A percentile compares a stretch with the other conserved stretches of the same genome.
These are phyloP conservation scores for Amyloporia xantha DNA, from an alignment of 768 basidiomycete species.

Conservation along the genomic window DNA sequence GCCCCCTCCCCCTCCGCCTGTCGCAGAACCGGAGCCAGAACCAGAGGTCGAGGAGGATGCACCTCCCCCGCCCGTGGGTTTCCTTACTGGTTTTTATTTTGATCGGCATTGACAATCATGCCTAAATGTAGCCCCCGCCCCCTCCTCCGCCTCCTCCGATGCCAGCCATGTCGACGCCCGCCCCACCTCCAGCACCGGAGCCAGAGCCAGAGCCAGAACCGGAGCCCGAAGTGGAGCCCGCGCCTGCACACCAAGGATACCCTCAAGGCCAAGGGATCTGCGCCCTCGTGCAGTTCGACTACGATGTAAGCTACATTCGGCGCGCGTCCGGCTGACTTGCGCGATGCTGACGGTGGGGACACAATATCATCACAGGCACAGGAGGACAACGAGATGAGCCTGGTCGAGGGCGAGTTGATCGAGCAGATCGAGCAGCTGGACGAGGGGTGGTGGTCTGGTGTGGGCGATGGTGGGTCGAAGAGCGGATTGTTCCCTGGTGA, in stretches of 20 bases:
- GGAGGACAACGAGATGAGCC: constrained; percentile 81
- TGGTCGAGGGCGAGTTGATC: constrained; percentile 77
- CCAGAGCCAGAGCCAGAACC: constrained; percentile 33
- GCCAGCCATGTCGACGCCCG: no score
- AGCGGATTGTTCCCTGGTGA: constrained; percentile 81
- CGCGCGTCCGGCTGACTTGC: neutral
- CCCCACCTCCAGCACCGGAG: constrained; percentile 27
- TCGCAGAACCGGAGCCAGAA: constrained; percentile 27
- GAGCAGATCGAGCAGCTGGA: constrained; percentile 79
- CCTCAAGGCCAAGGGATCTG: constrained; percentile 41
- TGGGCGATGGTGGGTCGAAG: constrained; percentile 57
- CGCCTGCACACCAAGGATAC: constrained; percentile 35
- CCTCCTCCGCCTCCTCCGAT: constrained; percentile 42
- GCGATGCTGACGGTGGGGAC: constrained; percentile 24
- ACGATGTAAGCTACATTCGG: constrained; percentile 33
- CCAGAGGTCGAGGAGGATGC: constrained; percentile 23
- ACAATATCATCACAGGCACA: constrained; percentile 32
- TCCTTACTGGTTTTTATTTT: neutral
- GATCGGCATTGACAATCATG: neutral
- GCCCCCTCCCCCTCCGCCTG: constrained; percentile 26
- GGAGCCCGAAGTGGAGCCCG: constrained; percentile 34
- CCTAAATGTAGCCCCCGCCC: constrained; percentile 27
- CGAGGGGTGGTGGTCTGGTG: constrained; percentile 90
- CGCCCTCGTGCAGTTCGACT: constrained; percentile 77
- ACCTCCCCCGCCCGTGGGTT: constrained; percentile 30